A percentile compares a stretch with the other conserved stretches of the same genome.
These are phyloP conservation scores for Hemisphaericaspora lyxosophila DNA, from an alignment of 1,139 yeast species.

Conservation along the genomic window DNA sequence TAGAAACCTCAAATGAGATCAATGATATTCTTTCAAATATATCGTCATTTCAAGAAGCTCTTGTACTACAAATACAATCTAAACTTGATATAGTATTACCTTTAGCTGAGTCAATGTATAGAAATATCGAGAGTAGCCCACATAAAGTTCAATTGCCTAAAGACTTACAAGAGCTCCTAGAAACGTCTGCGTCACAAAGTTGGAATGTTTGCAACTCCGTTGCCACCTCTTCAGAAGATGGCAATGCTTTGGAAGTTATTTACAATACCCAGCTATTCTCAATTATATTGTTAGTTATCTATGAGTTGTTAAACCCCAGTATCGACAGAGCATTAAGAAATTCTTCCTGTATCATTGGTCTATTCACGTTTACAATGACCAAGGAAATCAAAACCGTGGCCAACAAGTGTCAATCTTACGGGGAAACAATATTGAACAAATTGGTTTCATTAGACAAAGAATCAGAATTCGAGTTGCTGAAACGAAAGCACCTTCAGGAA, in stretches of 20 bases:
- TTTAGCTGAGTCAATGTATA: conserved; percentile 10
- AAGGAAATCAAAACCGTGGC: conserved; percentile 13
- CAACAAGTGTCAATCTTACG: conserved; percentile 10
- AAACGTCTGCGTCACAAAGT: conserved; percentile 19
- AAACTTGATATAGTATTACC: conserved; percentile 11
- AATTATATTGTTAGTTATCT: conserved; percentile 20
- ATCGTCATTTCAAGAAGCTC: conserved; percentile 5
- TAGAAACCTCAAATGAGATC: conserved; percentile 12
- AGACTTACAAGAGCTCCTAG: conserved; percentile 13
- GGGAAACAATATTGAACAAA: conserved; percentile 7
- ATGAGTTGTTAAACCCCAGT: conserved; percentile 17
- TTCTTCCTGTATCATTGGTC: conserved; percentile 17
- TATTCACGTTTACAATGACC: conserved; percentile 13
- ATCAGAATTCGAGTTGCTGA: neutral
- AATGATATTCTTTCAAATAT: conserved; percentile 5
- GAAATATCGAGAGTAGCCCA: conserved; percentile 5
- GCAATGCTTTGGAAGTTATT: conserved; percentile 8
- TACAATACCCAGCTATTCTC: conserved; percentile 20
- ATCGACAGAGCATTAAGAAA: conserved; percentile 18
- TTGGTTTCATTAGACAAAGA: conserved; percentile 8
- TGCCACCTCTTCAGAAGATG: conserved; percentile 16
- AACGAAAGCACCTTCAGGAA: conserved; percentile 5
- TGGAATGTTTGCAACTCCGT: conserved; percentile 22
- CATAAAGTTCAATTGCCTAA: conserved; percentile 7
- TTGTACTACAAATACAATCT: conserved; percentile 8